Conservation (phyloP, 192 early-diverging fungal species). For the Backusella luteola region DNA sequence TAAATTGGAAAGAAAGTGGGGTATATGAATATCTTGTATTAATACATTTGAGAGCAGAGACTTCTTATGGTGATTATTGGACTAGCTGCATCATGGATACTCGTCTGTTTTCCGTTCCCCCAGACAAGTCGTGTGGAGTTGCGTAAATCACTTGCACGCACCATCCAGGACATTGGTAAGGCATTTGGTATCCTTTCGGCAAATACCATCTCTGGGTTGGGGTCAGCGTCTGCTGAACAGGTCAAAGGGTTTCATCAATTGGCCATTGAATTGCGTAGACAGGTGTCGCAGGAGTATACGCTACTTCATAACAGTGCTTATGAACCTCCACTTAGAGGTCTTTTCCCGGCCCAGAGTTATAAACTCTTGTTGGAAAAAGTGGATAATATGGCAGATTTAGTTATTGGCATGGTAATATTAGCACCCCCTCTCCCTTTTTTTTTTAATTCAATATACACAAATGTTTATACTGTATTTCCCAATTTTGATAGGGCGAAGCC, state of each 20-base stretch:
- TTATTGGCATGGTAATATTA: constrained; percentile 29
- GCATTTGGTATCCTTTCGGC: constrained; percentile 24
- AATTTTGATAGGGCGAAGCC: not conserved
- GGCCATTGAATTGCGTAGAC: constrained; percentile 21
- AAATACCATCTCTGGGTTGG: not conserved
- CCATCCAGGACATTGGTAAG: constrained; percentile 31
- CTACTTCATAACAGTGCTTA: constrained; percentile 29
- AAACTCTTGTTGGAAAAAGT: constrained; percentile 22
- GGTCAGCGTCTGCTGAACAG: not conserved
- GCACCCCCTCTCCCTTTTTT: not conserved
- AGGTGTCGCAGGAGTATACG: constrained; percentile 29
- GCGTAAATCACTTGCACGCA: constrained; percentile 30
- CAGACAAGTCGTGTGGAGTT: constrained; percentile 35
- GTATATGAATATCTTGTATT: not conserved
- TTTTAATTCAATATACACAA: not conserved
- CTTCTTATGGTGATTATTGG: constrained; percentile 30
- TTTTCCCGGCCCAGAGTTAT: constrained; percentile 34
- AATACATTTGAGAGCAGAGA: constrained; percentile 6
- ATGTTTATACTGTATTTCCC: not conserved
- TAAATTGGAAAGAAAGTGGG: not conserved
- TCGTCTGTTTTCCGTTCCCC: constrained; percentile 30
- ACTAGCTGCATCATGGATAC: constrained; percentile 26
- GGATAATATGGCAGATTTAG: constrained; percentile 35
- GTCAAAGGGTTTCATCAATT: constrained; percentile 26
- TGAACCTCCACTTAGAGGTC: constrained; percentile 40